These are phyloP conservation scores for Penicillium subrubescens DNA, from an alignment of 495 filamentous ascomycete genomes.

Conservation along the genomic window DNA sequence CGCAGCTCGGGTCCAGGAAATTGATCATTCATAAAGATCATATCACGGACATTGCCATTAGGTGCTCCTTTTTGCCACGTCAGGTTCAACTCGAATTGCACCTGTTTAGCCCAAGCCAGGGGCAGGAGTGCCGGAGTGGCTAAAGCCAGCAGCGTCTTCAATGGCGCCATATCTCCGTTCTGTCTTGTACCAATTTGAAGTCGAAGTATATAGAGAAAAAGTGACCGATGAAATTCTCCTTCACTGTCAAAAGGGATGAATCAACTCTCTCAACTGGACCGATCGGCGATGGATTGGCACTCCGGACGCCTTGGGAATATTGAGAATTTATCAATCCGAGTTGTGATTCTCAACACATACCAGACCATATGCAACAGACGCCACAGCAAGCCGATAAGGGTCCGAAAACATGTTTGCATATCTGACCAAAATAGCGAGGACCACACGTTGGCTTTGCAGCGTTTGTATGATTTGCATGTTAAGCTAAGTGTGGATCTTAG, in stretches of 20 bases:
- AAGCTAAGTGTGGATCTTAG: not conserved
- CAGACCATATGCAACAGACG: not conserved
- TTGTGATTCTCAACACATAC: slow-evolving; percentile 2
- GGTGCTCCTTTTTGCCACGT: slow-evolving; percentile 45
- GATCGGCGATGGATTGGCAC: not conserved
- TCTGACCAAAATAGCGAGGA: slow-evolving; percentile 5
- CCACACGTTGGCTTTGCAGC: not conserved
- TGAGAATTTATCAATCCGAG: not conserved
- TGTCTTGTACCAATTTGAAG: not conserved
- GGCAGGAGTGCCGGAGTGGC: slow-evolving; percentile 13
- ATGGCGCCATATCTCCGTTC: slow-evolving; percentile 9
- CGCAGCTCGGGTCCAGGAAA: slow-evolving; percentile 58
- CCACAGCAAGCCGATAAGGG: not conserved
- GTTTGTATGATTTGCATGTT: slow-evolving; percentile 7
- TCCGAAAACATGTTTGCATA: slow-evolving; percentile 21
- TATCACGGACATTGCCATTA: slow-evolving; percentile 42
- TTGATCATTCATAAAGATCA: slow-evolving; percentile 60
- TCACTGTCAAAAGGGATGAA: not conserved
- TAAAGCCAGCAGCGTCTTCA: slow-evolving; percentile 14
- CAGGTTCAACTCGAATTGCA: slow-evolving; percentile 34
- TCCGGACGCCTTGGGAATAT: not conserved
- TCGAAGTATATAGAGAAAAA: not conserved
- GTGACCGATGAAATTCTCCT: not conserved
- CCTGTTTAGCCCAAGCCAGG: slow-evolving; percentile 22
- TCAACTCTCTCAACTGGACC: not conserved